Conservation (phyloP, 441 rosid genomes). For the Erysimum pusillum region DNA sequence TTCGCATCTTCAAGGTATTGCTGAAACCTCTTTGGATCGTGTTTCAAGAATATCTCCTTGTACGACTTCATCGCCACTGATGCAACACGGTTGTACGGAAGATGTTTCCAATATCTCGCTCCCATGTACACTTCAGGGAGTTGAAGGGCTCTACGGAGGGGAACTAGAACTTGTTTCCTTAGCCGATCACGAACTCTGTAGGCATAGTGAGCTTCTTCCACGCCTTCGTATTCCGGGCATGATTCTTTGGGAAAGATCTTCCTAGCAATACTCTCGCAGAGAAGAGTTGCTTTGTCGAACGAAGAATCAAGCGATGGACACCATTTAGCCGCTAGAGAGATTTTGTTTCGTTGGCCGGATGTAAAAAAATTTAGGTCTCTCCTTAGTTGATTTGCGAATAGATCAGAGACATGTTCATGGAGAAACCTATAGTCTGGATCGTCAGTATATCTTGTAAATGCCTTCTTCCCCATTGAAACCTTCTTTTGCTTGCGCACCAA, state of each 20-base stretch:
- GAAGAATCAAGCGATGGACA: slow-evolving; percentile 61
- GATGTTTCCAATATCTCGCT: slow-evolving; percentile 49
- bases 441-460: slow-evolving; percentile 37
- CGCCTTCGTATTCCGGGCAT: slow-evolving; percentile 50
- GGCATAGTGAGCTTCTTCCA: slow-evolving; percentile 58
- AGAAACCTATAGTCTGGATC: slow-evolving; percentile 53
- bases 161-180: slow-evolving; percentile 58
- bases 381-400: slow-evolving; percentile 49
- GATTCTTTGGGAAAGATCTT: slow-evolving; percentile 51
- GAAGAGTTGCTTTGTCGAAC: slow-evolving; percentile 48
- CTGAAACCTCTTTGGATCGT: slow-evolving; percentile 50
- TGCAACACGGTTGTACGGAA: slow-evolving; percentile 56
- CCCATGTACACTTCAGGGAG: slow-evolving; percentile 61
- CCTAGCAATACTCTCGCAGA: slow-evolving; percentile 60
- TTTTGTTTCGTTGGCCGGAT: slow-evolving; percentile 39
- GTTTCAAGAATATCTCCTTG: slow-evolving; percentile 51
- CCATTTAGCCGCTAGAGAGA: slow-evolving; percentile 64
- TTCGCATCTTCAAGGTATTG: slow-evolving; percentile 44
- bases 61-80: slow-evolving; percentile 61
- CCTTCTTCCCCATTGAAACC: slow-evolving; percentile 46
- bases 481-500: slow-evolving; percentile 42
- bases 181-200: slow-evolving; percentile 64
- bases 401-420: slow-evolving; percentile 52
- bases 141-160: slow-evolving; percentile 53
- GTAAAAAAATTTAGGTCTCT: slow-evolving; percentile 43